A percentile compares a stretch with the other conserved stretches of the same genome.
Conservation (phyloP, 108 stramenopile genomes). For the Parietichytrium sp. region DNA sequence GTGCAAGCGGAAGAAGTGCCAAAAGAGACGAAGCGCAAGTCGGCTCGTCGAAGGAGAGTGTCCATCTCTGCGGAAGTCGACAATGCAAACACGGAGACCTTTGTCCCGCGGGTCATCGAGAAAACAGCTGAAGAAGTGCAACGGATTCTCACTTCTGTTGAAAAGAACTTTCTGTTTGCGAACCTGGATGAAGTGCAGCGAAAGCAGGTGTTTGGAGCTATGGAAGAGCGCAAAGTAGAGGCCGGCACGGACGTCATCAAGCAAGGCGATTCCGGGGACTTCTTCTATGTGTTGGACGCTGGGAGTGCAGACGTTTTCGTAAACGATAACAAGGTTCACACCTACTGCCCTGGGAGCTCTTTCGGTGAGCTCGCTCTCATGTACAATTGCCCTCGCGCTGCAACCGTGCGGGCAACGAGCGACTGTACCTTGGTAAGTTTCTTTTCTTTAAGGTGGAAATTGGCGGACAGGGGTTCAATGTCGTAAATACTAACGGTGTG, state of each 20-base stretch:
- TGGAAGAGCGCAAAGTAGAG: slow-evolving; percentile 57
- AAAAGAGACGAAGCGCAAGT: too few species aligned
- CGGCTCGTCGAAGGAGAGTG: too few species aligned
- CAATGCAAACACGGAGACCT: background rate
- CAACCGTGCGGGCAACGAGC: slow-evolving; percentile 68
- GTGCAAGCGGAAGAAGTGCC: too few species aligned
- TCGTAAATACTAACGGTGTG: too few species aligned
- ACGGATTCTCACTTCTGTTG: background rate
- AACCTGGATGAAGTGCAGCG: slow-evolving; percentile 59
- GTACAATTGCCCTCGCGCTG: slow-evolving; percentile 88
- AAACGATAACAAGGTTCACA: slow-evolving; percentile 71
- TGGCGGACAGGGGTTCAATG: too few species aligned
- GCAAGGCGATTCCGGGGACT: slow-evolving; percentile 65
- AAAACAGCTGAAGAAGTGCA: background rate
- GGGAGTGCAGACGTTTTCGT: slow-evolving; percentile 67
- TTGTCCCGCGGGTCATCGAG: background rate
- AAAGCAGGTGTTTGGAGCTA: slow-evolving; percentile 64
- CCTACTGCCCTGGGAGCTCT: slow-evolving; percentile 60
- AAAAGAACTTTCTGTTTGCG: slow-evolving; percentile 57
- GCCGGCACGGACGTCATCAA: slow-evolving; percentile 58
- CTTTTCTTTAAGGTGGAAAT: too few species aligned
- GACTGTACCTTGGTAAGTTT: slow-evolving; percentile 55
- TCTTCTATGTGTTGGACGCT: slow-evolving; percentile 60
- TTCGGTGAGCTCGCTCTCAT: slow-evolving; percentile 90
- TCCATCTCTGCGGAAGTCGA: slow-evolving; percentile 16